These are phyloP conservation scores for Rhizopus arrhizus DNA, from an alignment of 371 early-diverging fungal species.

Conservation along the genomic window DNA sequence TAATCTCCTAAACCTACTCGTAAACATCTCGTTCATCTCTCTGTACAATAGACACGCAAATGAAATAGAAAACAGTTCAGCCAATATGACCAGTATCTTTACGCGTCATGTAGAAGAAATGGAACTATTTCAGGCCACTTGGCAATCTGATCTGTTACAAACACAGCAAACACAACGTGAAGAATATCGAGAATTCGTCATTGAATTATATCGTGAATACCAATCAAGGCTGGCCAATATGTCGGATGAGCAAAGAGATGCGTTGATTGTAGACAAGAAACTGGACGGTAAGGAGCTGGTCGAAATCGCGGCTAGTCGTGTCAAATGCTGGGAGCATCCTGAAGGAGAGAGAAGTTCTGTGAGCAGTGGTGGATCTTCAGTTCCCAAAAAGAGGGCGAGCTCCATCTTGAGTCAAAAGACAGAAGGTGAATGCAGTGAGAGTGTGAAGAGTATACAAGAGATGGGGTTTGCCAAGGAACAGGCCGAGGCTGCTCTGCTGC, in stretches of 20 bases:
- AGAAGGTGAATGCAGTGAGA: conserved; percentile 19
- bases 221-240: conserved; percentile 35
- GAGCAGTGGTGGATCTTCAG: background rate
- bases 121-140: conserved; percentile 64
- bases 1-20: conserved; percentile 2
- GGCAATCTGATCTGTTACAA: conserved; percentile 64
- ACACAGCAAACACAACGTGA: conserved; percentile 60
- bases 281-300: conserved; percentile 59
- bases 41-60: conserved; percentile 32
- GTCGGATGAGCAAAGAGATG: conserved; percentile 20
- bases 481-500: conserved; percentile 61
- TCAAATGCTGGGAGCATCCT: conserved; percentile 19
- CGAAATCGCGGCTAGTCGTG: conserved; percentile 42
- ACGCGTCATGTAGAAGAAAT: conserved; percentile 65
- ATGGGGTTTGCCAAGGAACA: conserved; percentile 75
- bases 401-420: background rate
- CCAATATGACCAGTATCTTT: conserved; percentile 47
- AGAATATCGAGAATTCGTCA: conserved; percentile 73
- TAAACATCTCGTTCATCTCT: background rate
- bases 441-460: conserved; percentile 58
- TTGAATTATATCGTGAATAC: conserved; percentile 62
- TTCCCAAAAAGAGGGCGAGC: background rate
- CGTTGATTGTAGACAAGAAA: conserved; percentile 19
- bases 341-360: conserved; percentile 2
- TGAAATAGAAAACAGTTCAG: conserved; percentile 32